Evolutionary conservation across 2,329 filamentous ascomycete genomes (phyloP), one percentile per base, ranked within the genome.

Genomic region (Ophiostoma perfectum): DNA sequence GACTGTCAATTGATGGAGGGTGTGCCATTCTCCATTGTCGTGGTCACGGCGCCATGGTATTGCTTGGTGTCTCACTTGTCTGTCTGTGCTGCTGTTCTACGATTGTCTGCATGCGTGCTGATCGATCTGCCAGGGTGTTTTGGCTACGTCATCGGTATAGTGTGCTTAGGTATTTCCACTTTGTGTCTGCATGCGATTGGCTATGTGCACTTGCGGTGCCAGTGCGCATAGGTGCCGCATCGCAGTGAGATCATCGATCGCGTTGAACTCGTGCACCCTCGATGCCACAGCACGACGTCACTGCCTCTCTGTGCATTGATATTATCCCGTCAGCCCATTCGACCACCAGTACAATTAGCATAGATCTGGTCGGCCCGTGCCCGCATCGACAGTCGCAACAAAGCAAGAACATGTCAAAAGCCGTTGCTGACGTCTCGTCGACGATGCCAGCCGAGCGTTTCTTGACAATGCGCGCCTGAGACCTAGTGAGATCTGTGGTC

Each of bases 361-460:
- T 55, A 9, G 47, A 12, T 55, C 49, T 55, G 27, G 49, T 55
- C 49, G 49, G 49, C 49, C 49, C 49, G 49, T 55, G 49, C 49
- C 49, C 27, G n/a, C 14, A n/a, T 55, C 49, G 11, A 8, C 18
- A 27, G n/a, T 3, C 49, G 27, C n/a, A 55, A 55, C 12, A 18
- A 4, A n/a, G n/a, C 9, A 55, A 27, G 49, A 52, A 52, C 27
- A 52, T 18, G 14, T 18, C 47, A 52, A 52, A 45, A 12, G n/a
- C 16, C 8, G 49, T 55, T 55, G 49, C 49, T 55, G 49, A 3
- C n/a, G 4, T 18, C 49, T 27, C 18, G 49, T 55, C 2, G 47
- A 27, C 27, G 27, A 27, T 27, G 27, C 27, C 27, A 27, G 27
- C 27, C 27, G n/a, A 55, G 49, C 49, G 27, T 55, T 55, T 27